phyloP scores from a whole-genome alignment of 495 filamentous ascomycete species.

The Sordaria brevicollis region DNA sequence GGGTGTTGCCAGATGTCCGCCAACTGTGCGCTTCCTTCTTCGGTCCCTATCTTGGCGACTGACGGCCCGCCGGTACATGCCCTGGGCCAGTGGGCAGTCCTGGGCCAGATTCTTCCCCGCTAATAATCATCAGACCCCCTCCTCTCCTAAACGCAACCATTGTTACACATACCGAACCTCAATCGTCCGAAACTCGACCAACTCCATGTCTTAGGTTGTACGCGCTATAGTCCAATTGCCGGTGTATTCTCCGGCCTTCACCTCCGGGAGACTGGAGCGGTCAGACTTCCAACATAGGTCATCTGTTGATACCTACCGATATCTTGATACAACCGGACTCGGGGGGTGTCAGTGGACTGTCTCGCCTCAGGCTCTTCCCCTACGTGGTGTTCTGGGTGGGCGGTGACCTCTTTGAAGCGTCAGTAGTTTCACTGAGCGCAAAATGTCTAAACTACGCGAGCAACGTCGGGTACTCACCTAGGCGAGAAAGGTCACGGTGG shows the following conservation, averaged over 20 bases:
- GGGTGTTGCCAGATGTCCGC: neutral
- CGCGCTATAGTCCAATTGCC: conserved; percentile 22
- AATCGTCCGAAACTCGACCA: conserved; percentile 16
- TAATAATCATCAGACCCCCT: conserved; percentile 5
- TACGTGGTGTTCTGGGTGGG: neutral
- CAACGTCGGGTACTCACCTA: too few relatives aligned
- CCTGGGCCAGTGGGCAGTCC: neutral
- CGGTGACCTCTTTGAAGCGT: neutral
- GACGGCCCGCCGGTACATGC: neutral
- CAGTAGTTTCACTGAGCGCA: neutral
- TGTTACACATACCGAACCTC: conserved; percentile 11
- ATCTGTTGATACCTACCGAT: neutral
- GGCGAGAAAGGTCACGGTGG: too few relatives aligned
- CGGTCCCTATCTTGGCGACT: neutral
- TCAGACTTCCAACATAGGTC: neutral
- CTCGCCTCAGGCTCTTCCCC: neutral
- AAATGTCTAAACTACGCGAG: neutral
- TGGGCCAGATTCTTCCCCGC: neutral
- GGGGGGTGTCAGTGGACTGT: neutral
- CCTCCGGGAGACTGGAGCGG: neutral
- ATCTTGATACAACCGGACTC: neutral
- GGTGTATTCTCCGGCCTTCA: conserved; percentile 10
- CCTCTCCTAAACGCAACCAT: conserved; percentile 8
- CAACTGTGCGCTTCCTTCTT: conserved; percentile 4
- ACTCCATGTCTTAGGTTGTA: conserved; percentile 10